These are phyloP conservation scores for Pleurozium schreberi DNA, from an alignment of 225 moss, liverwort and hornwort genomes.

Conservation along the genomic window DNA sequence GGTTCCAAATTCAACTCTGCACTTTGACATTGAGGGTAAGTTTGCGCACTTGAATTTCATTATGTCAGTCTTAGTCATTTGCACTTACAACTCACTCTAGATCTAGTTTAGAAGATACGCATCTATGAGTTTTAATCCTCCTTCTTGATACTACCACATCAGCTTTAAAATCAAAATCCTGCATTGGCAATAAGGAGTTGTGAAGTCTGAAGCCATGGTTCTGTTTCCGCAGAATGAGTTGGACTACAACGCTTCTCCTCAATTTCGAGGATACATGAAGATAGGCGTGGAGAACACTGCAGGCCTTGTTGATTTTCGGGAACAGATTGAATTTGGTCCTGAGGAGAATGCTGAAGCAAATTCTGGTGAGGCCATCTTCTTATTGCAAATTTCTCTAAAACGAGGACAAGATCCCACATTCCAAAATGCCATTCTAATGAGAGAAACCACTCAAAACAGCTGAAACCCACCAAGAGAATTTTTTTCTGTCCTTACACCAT, in stretches of 20 bases:
- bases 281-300: conserved; percentile 62
- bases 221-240: conserved; percentile 31
- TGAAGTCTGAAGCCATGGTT: neutral
- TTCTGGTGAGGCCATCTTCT: conserved; percentile 8
- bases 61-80: neutral
- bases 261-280: conserved; percentile 72
- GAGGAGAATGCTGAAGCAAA: conserved; percentile 36
- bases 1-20: neutral
- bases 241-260: conserved; percentile 49
- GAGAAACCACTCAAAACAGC: neutral
- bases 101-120: neutral
- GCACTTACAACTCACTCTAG: neutral
- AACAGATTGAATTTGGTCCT: conserved; percentile 56
- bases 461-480: neutral
- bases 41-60: neutral
- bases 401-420: neutral
- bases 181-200: neutral
- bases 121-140: neutral
- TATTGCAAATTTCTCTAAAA: neutral
- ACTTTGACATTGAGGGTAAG: neutral
- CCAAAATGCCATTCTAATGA: neutral
- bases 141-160: neutral
- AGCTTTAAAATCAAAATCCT: neutral
- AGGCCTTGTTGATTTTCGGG: conserved; percentile 49
- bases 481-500: too few relatives aligned